Conservation (phyloP, 495 filamentous ascomycete genomes). For the Daldinia concentrica region DNA sequence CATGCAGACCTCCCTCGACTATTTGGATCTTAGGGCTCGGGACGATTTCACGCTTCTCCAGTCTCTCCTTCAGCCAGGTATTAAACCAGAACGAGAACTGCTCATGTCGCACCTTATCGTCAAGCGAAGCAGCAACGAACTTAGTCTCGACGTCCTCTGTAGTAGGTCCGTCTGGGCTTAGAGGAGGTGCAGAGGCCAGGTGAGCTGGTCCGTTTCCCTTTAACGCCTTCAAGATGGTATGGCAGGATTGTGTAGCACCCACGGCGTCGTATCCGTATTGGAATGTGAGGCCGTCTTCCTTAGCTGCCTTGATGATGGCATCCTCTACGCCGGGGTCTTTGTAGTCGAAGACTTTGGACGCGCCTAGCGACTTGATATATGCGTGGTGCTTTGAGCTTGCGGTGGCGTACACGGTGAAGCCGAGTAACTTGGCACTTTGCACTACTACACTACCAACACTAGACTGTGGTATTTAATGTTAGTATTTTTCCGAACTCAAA, state of each 20-base stretch:
- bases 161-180: slow-evolving; percentile 46
- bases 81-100: slow-evolving; percentile 55
- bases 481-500: not conserved
- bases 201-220: slow-evolving; percentile 43
- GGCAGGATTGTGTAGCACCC: slow-evolving; percentile 36
- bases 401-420: slow-evolving; percentile 60
- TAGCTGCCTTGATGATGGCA: slow-evolving; percentile 54
- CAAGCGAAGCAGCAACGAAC: slow-evolving; percentile 50
- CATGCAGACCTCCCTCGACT: slow-evolving; percentile 55
- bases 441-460: slow-evolving; percentile 55
- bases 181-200: slow-evolving; percentile 51
- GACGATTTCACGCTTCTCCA: slow-evolving; percentile 53
- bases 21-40: slow-evolving; percentile 58
- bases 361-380: slow-evolving; percentile 59
- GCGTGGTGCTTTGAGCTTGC: slow-evolving; percentile 57
- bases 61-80: slow-evolving; percentile 53
- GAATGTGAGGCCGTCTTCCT: slow-evolving; percentile 53
- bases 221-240: slow-evolving; percentile 24
- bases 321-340: slow-evolving; percentile 55
- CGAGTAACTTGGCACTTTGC: slow-evolving; percentile 53
- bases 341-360: slow-evolving; percentile 61
- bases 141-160: slow-evolving; percentile 54
- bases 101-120: slow-evolving; percentile 48
- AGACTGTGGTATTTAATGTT: slow-evolving; percentile 29
- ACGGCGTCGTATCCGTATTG: slow-evolving; percentile 55